phyloP scores from a whole-genome alignment of 2,329 filamentous ascomycete genomes.

The Fusarium chuoi region DNA sequence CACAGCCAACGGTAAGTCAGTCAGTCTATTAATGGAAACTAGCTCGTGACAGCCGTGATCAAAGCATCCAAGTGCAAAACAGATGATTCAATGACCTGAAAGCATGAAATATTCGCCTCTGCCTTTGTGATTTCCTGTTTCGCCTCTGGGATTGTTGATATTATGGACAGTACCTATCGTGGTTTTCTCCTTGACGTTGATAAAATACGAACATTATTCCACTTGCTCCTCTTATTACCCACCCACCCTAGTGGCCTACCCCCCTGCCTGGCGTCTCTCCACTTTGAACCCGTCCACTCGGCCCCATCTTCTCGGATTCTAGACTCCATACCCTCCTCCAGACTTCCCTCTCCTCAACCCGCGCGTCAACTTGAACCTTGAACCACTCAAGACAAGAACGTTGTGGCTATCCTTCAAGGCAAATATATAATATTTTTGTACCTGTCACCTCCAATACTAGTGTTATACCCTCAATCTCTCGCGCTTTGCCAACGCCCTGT shows the following conservation, averaged over 20 bases:
- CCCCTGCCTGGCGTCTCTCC: conserved; percentile 17
- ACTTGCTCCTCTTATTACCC: neutral
- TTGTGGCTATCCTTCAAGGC: neutral
- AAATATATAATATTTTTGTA: neutral
- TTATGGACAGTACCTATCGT: neutral
- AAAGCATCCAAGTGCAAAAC: neutral
- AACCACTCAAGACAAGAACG: neutral
- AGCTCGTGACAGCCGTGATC: neutral
- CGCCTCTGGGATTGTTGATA: neutral
- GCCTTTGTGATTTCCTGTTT: neutral
- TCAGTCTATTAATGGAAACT: neutral
- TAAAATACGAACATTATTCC: neutral
- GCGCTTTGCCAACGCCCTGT: neutral
- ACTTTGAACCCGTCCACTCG: conserved; percentile 9
- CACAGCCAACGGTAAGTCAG: neutral
- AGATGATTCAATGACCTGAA: neutral
- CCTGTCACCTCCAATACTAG: neutral
- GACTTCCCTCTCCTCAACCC: conserved; percentile 25
- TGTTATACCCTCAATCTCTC: neutral
- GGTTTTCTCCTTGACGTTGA: neutral
- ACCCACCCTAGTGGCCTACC: neutral
- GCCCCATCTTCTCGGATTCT: conserved; percentile 20
- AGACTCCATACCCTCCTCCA: conserved; percentile 30
- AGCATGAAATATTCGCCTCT: neutral
- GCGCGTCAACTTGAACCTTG: conserved; percentile 20